Evolutionary conservation across 345 rosid genomes (phyloP).

Genomic region (Corchorus olitorius): DNA sequence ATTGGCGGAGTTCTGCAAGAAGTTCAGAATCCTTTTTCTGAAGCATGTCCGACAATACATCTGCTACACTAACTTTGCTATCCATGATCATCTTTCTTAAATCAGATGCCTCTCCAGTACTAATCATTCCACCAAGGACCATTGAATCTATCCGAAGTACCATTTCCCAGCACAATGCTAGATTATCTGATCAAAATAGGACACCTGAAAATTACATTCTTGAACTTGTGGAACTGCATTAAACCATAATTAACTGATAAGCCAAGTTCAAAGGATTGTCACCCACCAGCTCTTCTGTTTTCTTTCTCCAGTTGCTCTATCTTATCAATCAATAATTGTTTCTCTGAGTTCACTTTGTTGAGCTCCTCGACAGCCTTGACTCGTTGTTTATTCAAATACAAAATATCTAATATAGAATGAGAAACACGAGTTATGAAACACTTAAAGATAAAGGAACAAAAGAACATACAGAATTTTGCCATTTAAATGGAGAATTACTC

Average conservation of each 20-base stretch:
- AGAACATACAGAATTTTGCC: not conserved
- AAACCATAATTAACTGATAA: conserved; percentile 13
- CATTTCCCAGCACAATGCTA: conserved; percentile 59
- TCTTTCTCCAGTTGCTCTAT: conserved; percentile 49
- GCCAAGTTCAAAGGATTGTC: conserved; percentile 1
- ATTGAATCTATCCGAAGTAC: conserved; percentile 76
- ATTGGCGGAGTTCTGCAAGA: conserved; percentile 58
- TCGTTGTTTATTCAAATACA: conserved; percentile 69
- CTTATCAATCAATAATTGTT: conserved; percentile 49
- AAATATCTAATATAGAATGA: conserved; percentile 49
- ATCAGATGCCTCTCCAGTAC: conserved; percentile 57
- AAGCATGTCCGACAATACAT: conserved; percentile 44
- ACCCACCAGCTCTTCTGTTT: conserved; percentile 39
- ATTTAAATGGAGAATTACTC: conserved; percentile 38
- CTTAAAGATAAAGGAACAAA: not conserved
- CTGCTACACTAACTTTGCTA: conserved; percentile 46
- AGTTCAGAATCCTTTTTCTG: conserved; percentile 57
- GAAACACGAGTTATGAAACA: not conserved
- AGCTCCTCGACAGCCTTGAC: conserved; percentile 64
- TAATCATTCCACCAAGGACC: conserved; percentile 63
- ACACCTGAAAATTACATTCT: conserved; percentile 14
- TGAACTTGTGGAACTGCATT: not conserved
- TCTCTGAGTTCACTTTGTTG: conserved; percentile 51
- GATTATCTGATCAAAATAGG: conserved; percentile 48
- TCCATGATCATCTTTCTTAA: conserved; percentile 57